Evolutionary conservation across 108 stramenopile species (phyloP).

Genomic region (Asterionellopsis glacialis): DNA sequence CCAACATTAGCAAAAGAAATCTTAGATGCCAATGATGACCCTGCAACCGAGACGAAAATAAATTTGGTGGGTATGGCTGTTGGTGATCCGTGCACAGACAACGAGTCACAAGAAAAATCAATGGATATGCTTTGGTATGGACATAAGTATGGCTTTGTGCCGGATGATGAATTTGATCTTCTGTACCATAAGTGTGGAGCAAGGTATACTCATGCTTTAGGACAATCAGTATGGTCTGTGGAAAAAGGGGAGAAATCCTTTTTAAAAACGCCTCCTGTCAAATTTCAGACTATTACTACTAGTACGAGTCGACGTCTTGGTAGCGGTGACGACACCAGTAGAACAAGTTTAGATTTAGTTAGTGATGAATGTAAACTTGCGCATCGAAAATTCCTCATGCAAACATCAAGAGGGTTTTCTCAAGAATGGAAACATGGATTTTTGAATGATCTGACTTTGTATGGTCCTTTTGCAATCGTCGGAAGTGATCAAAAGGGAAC

Average conservation of each 20-base stretch:
- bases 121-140: conserved; percentile 68
- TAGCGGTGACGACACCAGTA: too few species aligned
- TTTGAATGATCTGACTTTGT: conserved; percentile 59
- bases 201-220: conserved; percentile 34
- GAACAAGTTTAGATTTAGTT: neutral
- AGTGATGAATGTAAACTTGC: conserved; percentile 39
- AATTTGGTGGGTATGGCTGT: conserved; percentile 54
- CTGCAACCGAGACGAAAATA: neutral
- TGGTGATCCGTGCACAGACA: conserved; percentile 72
- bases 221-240: neutral
- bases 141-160: conserved; percentile 61
- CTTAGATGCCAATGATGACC: conserved; percentile 20
- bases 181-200: conserved; percentile 50
- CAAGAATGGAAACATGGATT: conserved; percentile 56
- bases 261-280: neutral
- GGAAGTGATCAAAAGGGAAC: conserved; percentile 36
- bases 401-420: conserved; percentile 36
- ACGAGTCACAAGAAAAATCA: conserved; percentile 48
- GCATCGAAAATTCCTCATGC: conserved; percentile 50
- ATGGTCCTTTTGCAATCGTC: conserved; percentile 46
- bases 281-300: neutral
- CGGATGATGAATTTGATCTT: conserved; percentile 42
- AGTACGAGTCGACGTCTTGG: too few species aligned
- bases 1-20: conserved; percentile 81
- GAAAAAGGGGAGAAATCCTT: neutral